Evolutionary conservation across 257 asterid species (phyloP), one percentile per base, ranked within the genome.

Genomic region (Solanum chiquidenum): DNA sequence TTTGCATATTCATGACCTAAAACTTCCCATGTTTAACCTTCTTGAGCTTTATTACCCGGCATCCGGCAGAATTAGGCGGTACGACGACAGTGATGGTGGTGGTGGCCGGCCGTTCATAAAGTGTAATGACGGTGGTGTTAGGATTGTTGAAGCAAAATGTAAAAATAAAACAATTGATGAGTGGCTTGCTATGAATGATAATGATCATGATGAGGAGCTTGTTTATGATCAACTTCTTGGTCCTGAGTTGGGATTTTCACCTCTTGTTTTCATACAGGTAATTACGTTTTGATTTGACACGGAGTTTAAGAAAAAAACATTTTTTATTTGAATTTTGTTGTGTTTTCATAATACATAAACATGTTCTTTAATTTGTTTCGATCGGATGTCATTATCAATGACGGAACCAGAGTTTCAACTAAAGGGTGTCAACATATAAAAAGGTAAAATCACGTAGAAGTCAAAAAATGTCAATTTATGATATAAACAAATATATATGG

Each of bases 121-220:
- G 92, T 95, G 98, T 88, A 95, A 95, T 86, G 98, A 95, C 87
- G 90, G 95, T 87, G 98, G 98, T 42, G 98, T 95, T 2, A 91
- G 98, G 62, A 87, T 94, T 12, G 94, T 92, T 25, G 98, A 95
- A 94, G 98, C 98, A 3, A 92, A 89, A 5, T 92, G 95, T 88
- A 25, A 83, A 33, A 89, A 68, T 55, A 89, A 89, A 74, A 92
- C 93, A 35, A n/a, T 95, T 69, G 89, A 84, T 29, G 93, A 95
- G 75, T 95, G 96, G 96, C 85, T 71, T 86, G 89, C 9, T 21
- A 71, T 75, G 84, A 68, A 52, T 44, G 88, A 83, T 86, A 8
- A 13, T 86, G 73, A 31, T 25, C 7, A 27, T 71, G n/a, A 79
- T 52, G 90, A 89, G 25, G 90, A 87, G 40, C 93, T 95, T 55